Percentiles rank a stretch among this genome's conserved stretches.
phyloP scores from a whole-genome alignment of 768 basidiomycete species.

The Tephrocybe sp. region DNA sequence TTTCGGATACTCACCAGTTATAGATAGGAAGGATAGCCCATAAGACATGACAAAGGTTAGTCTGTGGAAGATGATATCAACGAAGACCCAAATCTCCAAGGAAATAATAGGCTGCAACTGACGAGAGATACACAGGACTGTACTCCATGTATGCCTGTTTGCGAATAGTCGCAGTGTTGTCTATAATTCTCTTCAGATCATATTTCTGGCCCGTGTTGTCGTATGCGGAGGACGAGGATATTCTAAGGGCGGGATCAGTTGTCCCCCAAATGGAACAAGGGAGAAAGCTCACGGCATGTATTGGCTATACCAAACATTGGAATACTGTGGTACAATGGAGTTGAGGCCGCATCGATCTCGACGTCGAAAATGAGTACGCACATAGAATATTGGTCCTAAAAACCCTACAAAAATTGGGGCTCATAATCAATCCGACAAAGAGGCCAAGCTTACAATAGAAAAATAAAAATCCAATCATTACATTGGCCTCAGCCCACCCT shows the following conservation, averaged over 20 bases:
- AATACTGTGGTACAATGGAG: slow-evolving; percentile 33
- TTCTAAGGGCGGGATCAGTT: slow-evolving; percentile 21
- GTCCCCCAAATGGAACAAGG: slow-evolving; percentile 2
- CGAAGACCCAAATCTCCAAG: neutral
- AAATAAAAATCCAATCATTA: slow-evolving; percentile 58
- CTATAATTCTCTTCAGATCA: slow-evolving; percentile 43
- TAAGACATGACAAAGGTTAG: slow-evolving; percentile 60
- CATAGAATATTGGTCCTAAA: slow-evolving; percentile 48
- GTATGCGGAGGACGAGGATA: slow-evolving; percentile 51
- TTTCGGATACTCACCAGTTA: slow-evolving; percentile 46
- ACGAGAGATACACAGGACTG: slow-evolving; percentile 49
- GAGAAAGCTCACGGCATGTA: slow-evolving; percentile 52
- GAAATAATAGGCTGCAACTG: slow-evolving; percentile 12
- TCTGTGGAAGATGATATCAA: slow-evolving; percentile 23
- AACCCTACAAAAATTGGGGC: slow-evolving; percentile 35
- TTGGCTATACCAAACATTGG: slow-evolving; percentile 57
- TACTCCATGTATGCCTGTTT: slow-evolving; percentile 45
- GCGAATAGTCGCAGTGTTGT: slow-evolving; percentile 38
- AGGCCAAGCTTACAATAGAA: slow-evolving; percentile 54
- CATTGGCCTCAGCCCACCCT: slow-evolving; percentile 80
- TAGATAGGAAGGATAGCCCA: slow-evolving; percentile 59
- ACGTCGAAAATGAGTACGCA: slow-evolving; percentile 21
- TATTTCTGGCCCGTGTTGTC: slow-evolving; percentile 57
- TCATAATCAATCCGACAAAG: neutral
- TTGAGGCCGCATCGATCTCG: slow-evolving; percentile 8